A percentile compares a stretch with the other conserved stretches of the same genome.
Conservation (phyloP, 129 eudicot species). For the Arctium minus region DNA sequence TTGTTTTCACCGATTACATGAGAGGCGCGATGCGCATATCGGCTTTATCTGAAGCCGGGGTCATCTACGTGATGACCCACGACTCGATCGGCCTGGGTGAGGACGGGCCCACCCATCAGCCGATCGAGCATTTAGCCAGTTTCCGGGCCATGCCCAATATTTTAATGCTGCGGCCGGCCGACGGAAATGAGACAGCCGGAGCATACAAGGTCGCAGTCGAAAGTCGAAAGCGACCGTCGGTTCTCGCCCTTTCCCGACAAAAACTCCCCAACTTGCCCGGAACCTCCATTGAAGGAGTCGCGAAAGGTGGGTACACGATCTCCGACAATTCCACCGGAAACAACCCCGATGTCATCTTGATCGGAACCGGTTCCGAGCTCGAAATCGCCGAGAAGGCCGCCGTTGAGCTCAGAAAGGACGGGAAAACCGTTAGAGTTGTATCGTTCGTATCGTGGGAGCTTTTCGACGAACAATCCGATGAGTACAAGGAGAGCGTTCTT, state of each 20-base stretch:
- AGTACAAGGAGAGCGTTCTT: slow-evolving; percentile 54
- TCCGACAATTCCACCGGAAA: slow-evolving; percentile 46
- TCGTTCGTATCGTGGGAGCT: slow-evolving; percentile 63
- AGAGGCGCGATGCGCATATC: slow-evolving; percentile 58
- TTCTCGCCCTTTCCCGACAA: slow-evolving; percentile 61
- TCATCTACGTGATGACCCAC: slow-evolving; percentile 58
- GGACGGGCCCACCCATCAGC: slow-evolving; percentile 70
- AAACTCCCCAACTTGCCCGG: slow-evolving; percentile 52
- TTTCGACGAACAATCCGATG: slow-evolving; percentile 47
- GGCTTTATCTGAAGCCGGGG: slow-evolving; percentile 46
- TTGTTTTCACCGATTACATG: slow-evolving; percentile 71
- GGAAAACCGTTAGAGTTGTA: slow-evolving; percentile 55
- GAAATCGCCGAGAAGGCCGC: slow-evolving; percentile 57
- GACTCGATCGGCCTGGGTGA: slow-evolving; percentile 66
- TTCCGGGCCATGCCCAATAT: slow-evolving; percentile 80
- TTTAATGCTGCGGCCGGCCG: slow-evolving; percentile 67
- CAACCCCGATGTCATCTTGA: slow-evolving; percentile 52
- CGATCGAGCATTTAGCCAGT: slow-evolving; percentile 58
- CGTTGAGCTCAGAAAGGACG: slow-evolving; percentile 52
- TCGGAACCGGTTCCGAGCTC: slow-evolving; percentile 60
- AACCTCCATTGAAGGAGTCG: slow-evolving; percentile 48
- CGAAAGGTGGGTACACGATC: slow-evolving; percentile 54
- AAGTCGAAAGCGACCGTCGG: slow-evolving; percentile 48
- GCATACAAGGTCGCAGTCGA: slow-evolving; percentile 44
- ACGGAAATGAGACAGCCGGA: slow-evolving; percentile 69